Percentiles rank a stretch among this genome's conserved stretches.
These are phyloP conservation scores for Bipolaris bicolor DNA, from an alignment of 2,329 filamentous ascomycete genomes.

Conservation along the genomic window DNA sequence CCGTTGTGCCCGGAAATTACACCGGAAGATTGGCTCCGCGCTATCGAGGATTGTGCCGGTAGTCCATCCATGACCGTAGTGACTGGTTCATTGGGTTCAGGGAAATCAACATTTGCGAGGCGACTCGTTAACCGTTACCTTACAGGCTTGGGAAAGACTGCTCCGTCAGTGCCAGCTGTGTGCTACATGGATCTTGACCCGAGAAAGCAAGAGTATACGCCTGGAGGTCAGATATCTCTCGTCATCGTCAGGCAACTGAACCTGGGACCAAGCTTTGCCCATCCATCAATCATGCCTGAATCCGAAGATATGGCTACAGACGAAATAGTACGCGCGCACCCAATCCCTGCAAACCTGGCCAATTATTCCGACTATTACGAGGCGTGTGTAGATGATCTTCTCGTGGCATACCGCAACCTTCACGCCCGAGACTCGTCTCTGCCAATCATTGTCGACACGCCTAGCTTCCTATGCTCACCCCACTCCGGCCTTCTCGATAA, in stretches of 20 bases:
- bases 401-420: conserved; percentile 61
- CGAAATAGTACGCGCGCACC: conserved; percentile 65
- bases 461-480: conserved; percentile 75
- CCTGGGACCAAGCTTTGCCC: conserved; percentile 71
- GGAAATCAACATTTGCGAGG: conserved; percentile 76
- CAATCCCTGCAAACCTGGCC: conserved; percentile 68
- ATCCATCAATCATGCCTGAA: conserved; percentile 49
- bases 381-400: conserved; percentile 68
- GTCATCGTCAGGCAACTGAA: conserved; percentile 66
- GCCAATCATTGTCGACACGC: conserved; percentile 74
- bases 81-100: conserved; percentile 73
- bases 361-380: conserved; percentile 71
- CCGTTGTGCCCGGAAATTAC: conserved; percentile 52
- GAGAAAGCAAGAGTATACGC: conserved; percentile 75
- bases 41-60: conserved; percentile 45
- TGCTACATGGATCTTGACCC: conserved; percentile 77
- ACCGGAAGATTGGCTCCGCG: conserved; percentile 65
- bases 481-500: conserved; percentile 69
- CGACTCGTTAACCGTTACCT: conserved; percentile 70
- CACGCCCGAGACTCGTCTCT: conserved; percentile 50
- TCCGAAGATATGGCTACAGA: conserved; percentile 37
- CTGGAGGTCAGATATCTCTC: conserved; percentile 73
- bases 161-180: conserved; percentile 48
- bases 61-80: conserved; percentile 60
- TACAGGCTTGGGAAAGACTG: conserved; percentile 52